These are phyloP conservation scores for Colletotrichum paranaense DNA, from an alignment of 2,329 filamentous ascomycete species.

Conservation along the genomic window DNA sequence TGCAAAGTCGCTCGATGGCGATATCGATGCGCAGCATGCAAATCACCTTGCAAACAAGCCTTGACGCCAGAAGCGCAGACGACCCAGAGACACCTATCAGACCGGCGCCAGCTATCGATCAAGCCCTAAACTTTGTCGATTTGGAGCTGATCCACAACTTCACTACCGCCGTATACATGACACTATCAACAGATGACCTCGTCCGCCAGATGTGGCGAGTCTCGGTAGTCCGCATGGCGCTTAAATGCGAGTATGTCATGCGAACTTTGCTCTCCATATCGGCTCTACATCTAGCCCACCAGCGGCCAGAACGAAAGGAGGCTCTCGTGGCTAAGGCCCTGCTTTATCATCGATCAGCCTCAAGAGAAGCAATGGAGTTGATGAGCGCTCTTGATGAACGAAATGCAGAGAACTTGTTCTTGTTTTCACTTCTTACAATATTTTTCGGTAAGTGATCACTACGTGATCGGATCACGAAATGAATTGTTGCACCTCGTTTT, in stretches of 20 bases:
- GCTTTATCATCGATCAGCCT: constrained; percentile 30
- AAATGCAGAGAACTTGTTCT: constrained; percentile 39
- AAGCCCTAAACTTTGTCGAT: constrained; percentile 52
- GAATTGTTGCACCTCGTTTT: not conserved
- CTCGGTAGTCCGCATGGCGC: constrained; percentile 57
- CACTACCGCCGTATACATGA: constrained; percentile 58
- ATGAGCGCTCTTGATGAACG: constrained; percentile 35
- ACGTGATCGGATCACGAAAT: not conserved
- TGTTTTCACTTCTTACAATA: constrained; percentile 47
- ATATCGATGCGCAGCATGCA: not conserved
- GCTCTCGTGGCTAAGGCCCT: constrained; percentile 45
- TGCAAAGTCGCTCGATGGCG: constrained; percentile 12
- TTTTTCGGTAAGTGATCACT: constrained; percentile 42
- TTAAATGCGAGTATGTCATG: constrained; percentile 59
- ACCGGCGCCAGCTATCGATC: constrained; percentile 28
- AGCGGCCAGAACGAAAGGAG: constrained; percentile 48
- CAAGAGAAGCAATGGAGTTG: constrained; percentile 34
- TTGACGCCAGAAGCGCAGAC: not conserved
- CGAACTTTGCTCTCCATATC: constrained; percentile 61
- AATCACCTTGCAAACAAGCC: not conserved
- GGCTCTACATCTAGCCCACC: constrained; percentile 60
- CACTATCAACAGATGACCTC: constrained; percentile 53
- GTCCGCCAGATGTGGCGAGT: constrained; percentile 59
- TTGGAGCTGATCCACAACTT: constrained; percentile 67
- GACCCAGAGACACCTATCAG: not conserved